phyloP scores from a whole-genome alignment of 805 yeast species.

The Starmerella apis region DNA sequence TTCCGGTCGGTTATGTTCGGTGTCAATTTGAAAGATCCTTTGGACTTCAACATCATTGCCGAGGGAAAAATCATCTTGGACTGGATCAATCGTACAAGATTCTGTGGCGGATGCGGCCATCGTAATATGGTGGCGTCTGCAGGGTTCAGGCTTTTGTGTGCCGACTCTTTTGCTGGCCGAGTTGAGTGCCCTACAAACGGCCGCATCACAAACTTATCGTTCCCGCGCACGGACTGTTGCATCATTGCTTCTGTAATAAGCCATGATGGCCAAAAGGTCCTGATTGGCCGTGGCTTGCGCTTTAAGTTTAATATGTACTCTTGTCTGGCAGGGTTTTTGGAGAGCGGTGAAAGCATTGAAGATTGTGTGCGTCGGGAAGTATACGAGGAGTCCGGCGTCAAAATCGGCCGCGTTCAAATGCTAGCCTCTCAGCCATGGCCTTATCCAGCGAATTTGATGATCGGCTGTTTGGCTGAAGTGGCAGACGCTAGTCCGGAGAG shows the following conservation, averaged over 20 bases:
- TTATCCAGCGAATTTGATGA: conserved; percentile 84
- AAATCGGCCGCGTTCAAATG: conserved; percentile 46
- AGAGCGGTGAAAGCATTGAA: conserved; percentile 87
- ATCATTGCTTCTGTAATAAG: conserved; percentile 72
- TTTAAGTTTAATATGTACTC: conserved; percentile 57
- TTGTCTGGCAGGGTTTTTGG: conserved; percentile 92
- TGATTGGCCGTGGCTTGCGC: conserved; percentile 62
- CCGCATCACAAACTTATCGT: conserved; percentile 62
- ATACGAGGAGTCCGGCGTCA: conserved; percentile 92
- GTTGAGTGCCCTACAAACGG: conserved; percentile 33
- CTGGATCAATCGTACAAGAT: conserved; percentile 65
- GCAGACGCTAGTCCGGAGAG: conserved; percentile 39
- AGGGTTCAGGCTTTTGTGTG: conserved; percentile 36
- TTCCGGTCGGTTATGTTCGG: conserved; percentile 20
- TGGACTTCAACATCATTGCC: conserved; percentile 58
- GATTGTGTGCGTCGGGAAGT: conserved; percentile 79
- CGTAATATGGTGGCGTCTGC: conserved; percentile 34
- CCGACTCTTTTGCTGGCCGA: conserved; percentile 21
- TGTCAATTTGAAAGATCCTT: conserved; percentile 6
- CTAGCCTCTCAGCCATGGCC: conserved; percentile 94
- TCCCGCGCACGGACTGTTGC: conserved; percentile 88
- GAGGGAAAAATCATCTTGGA: conserved; percentile 78
- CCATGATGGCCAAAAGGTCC: conserved; percentile 46
- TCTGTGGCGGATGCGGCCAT: conserved; percentile 80
- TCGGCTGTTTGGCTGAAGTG: conserved; percentile 84